Conservation (phyloP, 2,329 filamentous ascomycete species). For the Fusarium dimerum region DNA sequence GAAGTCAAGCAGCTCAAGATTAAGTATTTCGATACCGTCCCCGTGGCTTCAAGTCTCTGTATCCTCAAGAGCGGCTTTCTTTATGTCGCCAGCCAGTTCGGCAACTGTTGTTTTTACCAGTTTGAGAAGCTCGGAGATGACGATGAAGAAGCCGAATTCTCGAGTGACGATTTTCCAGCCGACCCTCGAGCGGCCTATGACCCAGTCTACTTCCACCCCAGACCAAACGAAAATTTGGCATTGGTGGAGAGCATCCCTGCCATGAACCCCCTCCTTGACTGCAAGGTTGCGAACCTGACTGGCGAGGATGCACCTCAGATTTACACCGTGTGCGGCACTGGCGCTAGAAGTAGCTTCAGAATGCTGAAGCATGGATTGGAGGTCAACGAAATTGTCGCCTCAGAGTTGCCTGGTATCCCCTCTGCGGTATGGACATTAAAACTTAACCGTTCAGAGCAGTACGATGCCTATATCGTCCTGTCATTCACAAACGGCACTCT, state of each 20-base stretch:
- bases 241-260: constrained; percentile 83
- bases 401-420: constrained; percentile 84
- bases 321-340: constrained; percentile 86
- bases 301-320: constrained; percentile 96
- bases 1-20: constrained; percentile 85
- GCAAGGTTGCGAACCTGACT: constrained; percentile 86
- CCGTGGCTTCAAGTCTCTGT: constrained; percentile 81
- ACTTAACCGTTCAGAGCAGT: constrained; percentile 76
- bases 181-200: constrained; percentile 72
- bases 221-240: constrained; percentile 77
- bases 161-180: constrained; percentile 77
- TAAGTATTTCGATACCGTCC: constrained; percentile 97
- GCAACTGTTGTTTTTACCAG: constrained; percentile 93
- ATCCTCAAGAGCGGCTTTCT: constrained; percentile 96
- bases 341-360: constrained; percentile 85
- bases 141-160: constrained; percentile 84
- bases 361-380: constrained; percentile 91
- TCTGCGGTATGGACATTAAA: constrained; percentile 96
- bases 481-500: constrained; percentile 89
- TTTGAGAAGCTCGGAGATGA: constrained; percentile 97
- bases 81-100: constrained; percentile 88
- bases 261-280: constrained; percentile 88
- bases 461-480: constrained; percentile 93
- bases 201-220: constrained; percentile 82
- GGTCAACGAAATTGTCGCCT: constrained; percentile 94